Evolutionary conservation across 192 early-diverging fungal genomes (phyloP).

Genomic region (Coemansia erecta): DNA sequence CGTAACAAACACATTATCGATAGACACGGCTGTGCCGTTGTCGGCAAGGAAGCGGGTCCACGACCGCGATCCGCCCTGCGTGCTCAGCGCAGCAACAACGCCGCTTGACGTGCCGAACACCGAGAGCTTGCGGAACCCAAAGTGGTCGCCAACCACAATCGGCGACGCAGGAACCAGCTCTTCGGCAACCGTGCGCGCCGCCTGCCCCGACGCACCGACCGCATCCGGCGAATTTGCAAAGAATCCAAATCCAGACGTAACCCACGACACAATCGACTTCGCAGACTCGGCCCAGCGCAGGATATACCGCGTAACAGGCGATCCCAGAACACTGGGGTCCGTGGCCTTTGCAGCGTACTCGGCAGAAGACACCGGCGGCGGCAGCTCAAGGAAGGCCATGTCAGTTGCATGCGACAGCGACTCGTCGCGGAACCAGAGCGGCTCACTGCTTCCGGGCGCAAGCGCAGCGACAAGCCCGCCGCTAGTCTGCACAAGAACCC

Average conservation of each 20-base stretch:
- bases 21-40: conserved; percentile 12
- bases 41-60: conserved; percentile 68
- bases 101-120: conserved; percentile 76
- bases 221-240: conserved; percentile 21
- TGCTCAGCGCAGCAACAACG: conserved; percentile 81
- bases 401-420: conserved; percentile 67
- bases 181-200: conserved; percentile 9
- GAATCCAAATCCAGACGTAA: conserved; percentile 45
- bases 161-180: conserved; percentile 1
- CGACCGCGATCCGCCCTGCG: conserved; percentile 68
- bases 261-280: conserved; percentile 52
- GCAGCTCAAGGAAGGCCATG: conserved; percentile 80
- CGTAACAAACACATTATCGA: conserved; percentile 36
- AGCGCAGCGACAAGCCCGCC: conserved; percentile 60
- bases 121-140: conserved; percentile 87
- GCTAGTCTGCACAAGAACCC: conserved; percentile 57
- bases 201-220: neutral
- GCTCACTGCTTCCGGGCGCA: conserved; percentile 37
- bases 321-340: conserved; percentile 55
- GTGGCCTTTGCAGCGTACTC: conserved; percentile 40
- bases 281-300: conserved; percentile 54
- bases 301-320: conserved; percentile 64
- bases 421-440: conserved; percentile 85
- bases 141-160: conserved; percentile 37
- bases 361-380: conserved; percentile 55